phyloP scores from a whole-genome alignment of 257 asterid genomes.

The Voacanga thouarsii region DNA sequence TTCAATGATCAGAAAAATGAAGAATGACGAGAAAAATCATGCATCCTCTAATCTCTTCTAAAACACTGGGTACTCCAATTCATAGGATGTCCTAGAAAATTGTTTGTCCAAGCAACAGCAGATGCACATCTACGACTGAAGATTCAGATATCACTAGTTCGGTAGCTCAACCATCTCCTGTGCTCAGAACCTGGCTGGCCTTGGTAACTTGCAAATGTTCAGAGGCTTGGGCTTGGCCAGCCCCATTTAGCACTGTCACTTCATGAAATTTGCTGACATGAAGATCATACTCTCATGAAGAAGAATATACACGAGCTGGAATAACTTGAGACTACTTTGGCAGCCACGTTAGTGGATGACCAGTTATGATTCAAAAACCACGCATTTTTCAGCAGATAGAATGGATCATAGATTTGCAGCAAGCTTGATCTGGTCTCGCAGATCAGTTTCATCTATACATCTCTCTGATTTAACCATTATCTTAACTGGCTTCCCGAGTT shows the following conservation, averaged over 20 bases:
- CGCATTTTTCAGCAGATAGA: background rate
- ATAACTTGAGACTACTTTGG: constrained; percentile 17
- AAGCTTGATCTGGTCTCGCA: background rate
- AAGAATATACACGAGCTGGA: background rate
- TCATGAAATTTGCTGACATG: background rate
- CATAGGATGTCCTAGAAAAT: no score
- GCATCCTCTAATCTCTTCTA: no score
- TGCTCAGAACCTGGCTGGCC: background rate
- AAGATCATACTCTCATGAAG: background rate
- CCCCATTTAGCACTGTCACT: background rate
- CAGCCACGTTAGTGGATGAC: constrained; percentile 24
- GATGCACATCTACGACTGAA: no score
- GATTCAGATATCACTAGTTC: no score
- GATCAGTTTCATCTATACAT: constrained; percentile 24
- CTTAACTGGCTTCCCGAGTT: constrained; percentile 87
- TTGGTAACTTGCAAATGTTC: no score
- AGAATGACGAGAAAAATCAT: no score
- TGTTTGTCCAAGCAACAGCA: no score
- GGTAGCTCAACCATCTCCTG: no score
- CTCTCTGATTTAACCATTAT: constrained; percentile 44
- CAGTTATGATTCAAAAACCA: background rate
- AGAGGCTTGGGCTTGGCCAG: background rate
- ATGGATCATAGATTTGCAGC: background rate
- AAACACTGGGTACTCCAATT: no score
- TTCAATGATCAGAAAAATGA: no score